Evolutionary conservation across 2,329 filamentous ascomycete species (phyloP).

Genomic region (Aspergillus carbonarius): DNA sequence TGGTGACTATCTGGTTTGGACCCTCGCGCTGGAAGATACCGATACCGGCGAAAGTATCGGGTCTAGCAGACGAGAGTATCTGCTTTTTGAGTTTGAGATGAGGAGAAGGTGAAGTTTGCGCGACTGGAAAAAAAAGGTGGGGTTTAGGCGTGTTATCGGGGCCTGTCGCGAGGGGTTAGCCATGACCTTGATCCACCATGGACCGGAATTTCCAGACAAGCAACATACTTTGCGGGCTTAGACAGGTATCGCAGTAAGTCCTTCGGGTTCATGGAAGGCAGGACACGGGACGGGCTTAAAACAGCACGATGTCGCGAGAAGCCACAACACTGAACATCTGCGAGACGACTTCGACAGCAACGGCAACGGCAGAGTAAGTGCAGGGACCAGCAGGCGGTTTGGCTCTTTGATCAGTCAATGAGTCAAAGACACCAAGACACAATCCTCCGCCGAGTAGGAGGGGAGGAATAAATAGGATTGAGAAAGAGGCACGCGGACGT

Average conservation of each 20-base stretch:
- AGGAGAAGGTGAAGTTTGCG: slow-evolving; percentile 13
- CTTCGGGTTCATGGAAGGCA: slow-evolving; percentile 81
- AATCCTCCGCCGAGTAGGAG: background rate
- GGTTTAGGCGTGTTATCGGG: slow-evolving; percentile 59
- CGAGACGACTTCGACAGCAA: slow-evolving; percentile 12
- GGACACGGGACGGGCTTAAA: slow-evolving; percentile 33
- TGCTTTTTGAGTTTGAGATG: slow-evolving; percentile 43
- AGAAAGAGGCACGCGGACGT: slow-evolving; percentile 14
- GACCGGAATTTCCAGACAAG: slow-evolving; percentile 5
- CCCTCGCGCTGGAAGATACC: slow-evolving; percentile 71
- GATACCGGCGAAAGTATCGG: slow-evolving; percentile 85
- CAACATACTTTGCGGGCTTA: slow-evolving; percentile 83
- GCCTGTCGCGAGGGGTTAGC: slow-evolving; percentile 46
- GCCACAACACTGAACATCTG: slow-evolving; percentile 38
- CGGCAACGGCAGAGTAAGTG: slow-evolving; percentile 5
- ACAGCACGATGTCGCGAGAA: slow-evolving; percentile 33
- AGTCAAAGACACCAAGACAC: slow-evolving; percentile 23
- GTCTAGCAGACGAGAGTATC: slow-evolving; percentile 74
- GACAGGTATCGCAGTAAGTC: slow-evolving; percentile 91
- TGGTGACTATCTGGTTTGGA: slow-evolving; percentile 67
- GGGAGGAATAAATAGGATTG: background rate
- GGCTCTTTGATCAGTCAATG: background rate
- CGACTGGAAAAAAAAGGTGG: slow-evolving; percentile 19
- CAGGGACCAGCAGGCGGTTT: background rate
- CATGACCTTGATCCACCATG: background rate